Evolutionary conservation across 1,284 basidiomycete species (phyloP).

Genomic region (Psilocybe mexicana): DNA sequence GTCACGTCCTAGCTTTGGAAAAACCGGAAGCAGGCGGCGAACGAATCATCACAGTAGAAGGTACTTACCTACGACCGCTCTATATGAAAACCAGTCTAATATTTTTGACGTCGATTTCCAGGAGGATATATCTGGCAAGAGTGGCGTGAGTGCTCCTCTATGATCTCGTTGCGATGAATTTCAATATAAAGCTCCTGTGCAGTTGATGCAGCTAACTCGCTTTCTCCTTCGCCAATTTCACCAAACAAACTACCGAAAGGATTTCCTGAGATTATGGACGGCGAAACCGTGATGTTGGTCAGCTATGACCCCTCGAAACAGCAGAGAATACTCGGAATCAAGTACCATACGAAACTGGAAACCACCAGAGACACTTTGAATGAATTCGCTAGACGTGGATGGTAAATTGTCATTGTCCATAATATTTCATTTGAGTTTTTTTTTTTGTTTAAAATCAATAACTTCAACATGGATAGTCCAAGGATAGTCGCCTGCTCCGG

Average conservation of each 20-base stretch:
- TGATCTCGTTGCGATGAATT: too few relatives aligned
- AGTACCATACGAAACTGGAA: constrained; percentile 44
- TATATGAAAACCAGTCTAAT: not conserved
- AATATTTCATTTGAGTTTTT: too few relatives aligned
- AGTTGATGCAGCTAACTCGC: constrained; percentile 3
- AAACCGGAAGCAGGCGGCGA: constrained; percentile 32
- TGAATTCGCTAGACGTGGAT: constrained; percentile 33
- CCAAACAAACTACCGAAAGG: constrained; percentile 20
- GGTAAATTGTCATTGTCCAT: not conserved
- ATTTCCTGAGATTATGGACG: constrained; percentile 28
- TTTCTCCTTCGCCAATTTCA: constrained; percentile 5
- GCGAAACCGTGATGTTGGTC: constrained; percentile 24
- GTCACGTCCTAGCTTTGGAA: constrained; percentile 29
- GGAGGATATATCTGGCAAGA: constrained; percentile 15
- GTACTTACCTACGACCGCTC: constrained; percentile 7
- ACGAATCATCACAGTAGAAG: constrained; percentile 30
- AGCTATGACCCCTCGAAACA: constrained; percentile 38
- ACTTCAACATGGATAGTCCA: too few relatives aligned
- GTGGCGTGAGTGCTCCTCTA: constrained; percentile 5
- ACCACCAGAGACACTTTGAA: constrained; percentile 42
- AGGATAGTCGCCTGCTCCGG: too few relatives aligned
- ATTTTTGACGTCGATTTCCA: not conserved
- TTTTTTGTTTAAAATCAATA: too few relatives aligned
- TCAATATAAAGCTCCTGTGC: not conserved
- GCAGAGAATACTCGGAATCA: constrained; percentile 44